phyloP scores from a whole-genome alignment of 768 basidiomycete species.

The Suillus subaureus region DNA sequence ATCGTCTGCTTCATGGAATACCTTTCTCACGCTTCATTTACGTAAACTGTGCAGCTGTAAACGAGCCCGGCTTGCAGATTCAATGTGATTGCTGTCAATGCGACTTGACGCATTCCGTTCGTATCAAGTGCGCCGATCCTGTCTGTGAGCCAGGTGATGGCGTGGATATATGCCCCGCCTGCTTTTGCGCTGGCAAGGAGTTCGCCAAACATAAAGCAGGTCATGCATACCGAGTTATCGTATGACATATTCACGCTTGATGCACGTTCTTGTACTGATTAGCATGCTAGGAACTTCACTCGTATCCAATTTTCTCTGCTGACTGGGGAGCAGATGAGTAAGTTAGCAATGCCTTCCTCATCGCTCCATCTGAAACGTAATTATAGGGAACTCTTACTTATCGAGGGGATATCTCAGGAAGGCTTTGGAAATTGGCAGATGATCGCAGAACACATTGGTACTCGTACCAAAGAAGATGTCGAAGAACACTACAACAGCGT shows the following conservation, averaged over 20 bases:
- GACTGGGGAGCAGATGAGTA: constrained; percentile 99
- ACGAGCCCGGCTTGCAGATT: constrained; percentile 81
- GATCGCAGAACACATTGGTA: constrained; percentile 93
- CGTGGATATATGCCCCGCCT: constrained; percentile 90
- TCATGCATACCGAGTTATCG: constrained; percentile 92
- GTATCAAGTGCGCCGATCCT: constrained; percentile 93
- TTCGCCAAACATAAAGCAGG: constrained; percentile 81
- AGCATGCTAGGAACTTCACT: constrained; percentile 80
- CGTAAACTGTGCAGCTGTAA: constrained; percentile 55
- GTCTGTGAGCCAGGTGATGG: constrained; percentile 74
- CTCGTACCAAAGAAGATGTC: constrained; percentile 91
- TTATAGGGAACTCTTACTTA: constrained; percentile 79
- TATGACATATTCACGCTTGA: constrained; percentile 36
- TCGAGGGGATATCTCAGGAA: constrained; percentile 85
- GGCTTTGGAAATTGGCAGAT: constrained; percentile 98
- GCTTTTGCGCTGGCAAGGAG: constrained; percentile 92
- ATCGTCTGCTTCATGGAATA: not conserved
- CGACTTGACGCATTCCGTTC: constrained; percentile 95
- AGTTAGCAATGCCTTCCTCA: constrained; percentile 28
- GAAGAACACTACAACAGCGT: constrained; percentile 84
- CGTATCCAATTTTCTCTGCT: constrained; percentile 91
- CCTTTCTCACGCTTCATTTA: constrained; percentile 34
- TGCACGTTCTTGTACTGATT: constrained; percentile 7
- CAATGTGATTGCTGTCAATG: constrained; percentile 82
- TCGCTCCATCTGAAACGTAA: constrained; percentile 6